These are phyloP conservation scores for Candida tropicalis DNA, from an alignment of 1,139 yeast genomes.

Conservation along the genomic window DNA sequence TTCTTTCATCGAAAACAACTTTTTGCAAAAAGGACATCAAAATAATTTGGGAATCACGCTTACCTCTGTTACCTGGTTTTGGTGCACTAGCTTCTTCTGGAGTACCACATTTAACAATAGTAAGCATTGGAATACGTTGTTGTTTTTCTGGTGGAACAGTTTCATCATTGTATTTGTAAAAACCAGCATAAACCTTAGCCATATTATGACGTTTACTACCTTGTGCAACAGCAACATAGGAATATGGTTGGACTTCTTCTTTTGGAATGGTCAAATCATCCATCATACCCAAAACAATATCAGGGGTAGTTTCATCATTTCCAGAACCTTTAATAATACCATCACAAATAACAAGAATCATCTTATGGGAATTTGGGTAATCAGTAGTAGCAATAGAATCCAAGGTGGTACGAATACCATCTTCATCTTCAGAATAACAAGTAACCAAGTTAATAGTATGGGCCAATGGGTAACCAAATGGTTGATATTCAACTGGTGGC, in stretches of 20 bases:
- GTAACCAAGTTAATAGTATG: slow-evolving; percentile 86
- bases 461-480: slow-evolving; percentile 84
- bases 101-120: slow-evolving; percentile 91
- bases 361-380: slow-evolving; percentile 91
- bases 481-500: slow-evolving; percentile 88
- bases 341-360: slow-evolving; percentile 84
- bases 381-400: slow-evolving; percentile 93
- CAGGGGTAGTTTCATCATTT: slow-evolving; percentile 84
- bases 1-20: slow-evolving; percentile 92
- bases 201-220: slow-evolving; percentile 93
- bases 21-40: slow-evolving; percentile 92
- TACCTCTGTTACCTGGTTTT: slow-evolving; percentile 99
- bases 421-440: slow-evolving; percentile 91
- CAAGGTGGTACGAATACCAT: slow-evolving; percentile 80
- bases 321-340: slow-evolving; percentile 95
- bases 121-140: slow-evolving; percentile 83
- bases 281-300: slow-evolving; percentile 85
- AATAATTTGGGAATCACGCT: slow-evolving; percentile 94
- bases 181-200: slow-evolving; percentile 96
- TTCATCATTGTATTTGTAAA: slow-evolving; percentile 74
- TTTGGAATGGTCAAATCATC: slow-evolving; percentile 71
- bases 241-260: slow-evolving; percentile 75
- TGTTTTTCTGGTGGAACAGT: slow-evolving; percentile 81
- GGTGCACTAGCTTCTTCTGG: slow-evolving; percentile 75
- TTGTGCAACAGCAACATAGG: slow-evolving; percentile 93